Base-by-base conservation (phyloP, 2,329 filamentous ascomycete species). In the Aspergillus ochraceoroseus region DNA sequence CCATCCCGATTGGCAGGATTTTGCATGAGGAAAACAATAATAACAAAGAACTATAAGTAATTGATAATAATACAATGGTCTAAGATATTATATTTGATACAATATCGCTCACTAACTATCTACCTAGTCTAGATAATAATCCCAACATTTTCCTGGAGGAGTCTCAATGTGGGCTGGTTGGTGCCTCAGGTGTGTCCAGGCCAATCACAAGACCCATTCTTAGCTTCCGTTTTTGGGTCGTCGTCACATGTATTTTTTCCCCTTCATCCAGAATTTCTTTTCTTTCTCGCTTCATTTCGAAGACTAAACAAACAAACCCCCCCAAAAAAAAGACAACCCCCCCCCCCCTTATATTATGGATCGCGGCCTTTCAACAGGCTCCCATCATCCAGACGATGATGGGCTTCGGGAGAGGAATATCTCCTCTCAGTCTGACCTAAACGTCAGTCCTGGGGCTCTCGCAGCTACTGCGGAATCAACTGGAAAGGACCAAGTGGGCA, bases 331-430 rank as follows among this genome's bases (percentile, higher is more conserved):
- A n/a, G n/a, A n/a, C 51, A 38, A 54, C 55, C 47, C 47, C 47
- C 50, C 23, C 37, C 15, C 15, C 20, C 14, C 30, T 17, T 22
- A 41, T 41, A 57, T 44, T 39, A 67, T 67, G 65, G 61, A 65
- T 53, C 57, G 58, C 47, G 58, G 57, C 56, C 58, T 57, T 51
- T 58, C 62, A 57, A 62, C 63, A 56, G 58, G 61, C 49, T 48
- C 58, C 47, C 56, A 58, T 52, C 55, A 58, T 44, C 49, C 53
- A 18, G 50, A n/a, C n/a, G n/a, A 51, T 43, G 59, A 65, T 50
- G 69, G 68, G 38, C 66, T 77, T 41, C 69, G 73, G 33, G 70
- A 75, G 57, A 65, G 74, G 52, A 65, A 61, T 54, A 57, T 62
- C 23, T 58, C 60, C 38, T 49, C 57, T 38, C 61, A 62, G 42